A percentile compares a stretch with the other conserved stretches of the same genome.
These are phyloP conservation scores for Diaporthe vaccinii DNA, from an alignment of 2,329 filamentous ascomycete species.

Conservation along the genomic window DNA sequence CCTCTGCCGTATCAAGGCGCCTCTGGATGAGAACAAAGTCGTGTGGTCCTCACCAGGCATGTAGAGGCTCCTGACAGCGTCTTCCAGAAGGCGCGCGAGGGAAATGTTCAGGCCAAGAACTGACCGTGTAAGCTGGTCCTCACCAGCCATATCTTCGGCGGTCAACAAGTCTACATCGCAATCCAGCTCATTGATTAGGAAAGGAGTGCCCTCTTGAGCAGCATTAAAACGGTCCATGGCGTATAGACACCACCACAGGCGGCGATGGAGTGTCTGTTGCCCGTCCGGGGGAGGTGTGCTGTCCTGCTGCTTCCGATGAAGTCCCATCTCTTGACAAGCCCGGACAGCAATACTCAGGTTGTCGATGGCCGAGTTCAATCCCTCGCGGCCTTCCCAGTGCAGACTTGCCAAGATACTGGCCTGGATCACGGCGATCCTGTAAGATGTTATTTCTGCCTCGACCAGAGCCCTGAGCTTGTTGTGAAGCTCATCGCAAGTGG, in stretches of 20 bases:
- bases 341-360: constrained; percentile 11
- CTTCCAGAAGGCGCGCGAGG: background rate
- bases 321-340: constrained; percentile 4
- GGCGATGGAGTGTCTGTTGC: background rate
- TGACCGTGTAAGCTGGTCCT: constrained; percentile 7
- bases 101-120: background rate
- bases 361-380: background rate
- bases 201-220: constrained; percentile 12
- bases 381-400: background rate
- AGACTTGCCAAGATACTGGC: background rate
- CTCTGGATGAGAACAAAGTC: background rate
- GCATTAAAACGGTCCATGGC: constrained; percentile 4
- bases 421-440: background rate
- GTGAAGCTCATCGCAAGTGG: background rate
- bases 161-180: background rate
- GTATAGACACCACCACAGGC: background rate
- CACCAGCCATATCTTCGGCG: background rate
- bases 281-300: background rate
- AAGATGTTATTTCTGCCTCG: constrained; percentile 2
- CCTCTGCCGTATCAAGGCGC: background rate
- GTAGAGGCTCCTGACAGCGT: background rate
- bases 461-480: background rate
- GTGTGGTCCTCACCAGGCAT: constrained; percentile 9
- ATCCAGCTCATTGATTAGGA: background rate
- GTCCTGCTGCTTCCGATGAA: background rate